phyloP scores from a whole-genome alignment of 2,329 filamentous ascomycete genomes.

The Pleurostoma richardsiae region DNA sequence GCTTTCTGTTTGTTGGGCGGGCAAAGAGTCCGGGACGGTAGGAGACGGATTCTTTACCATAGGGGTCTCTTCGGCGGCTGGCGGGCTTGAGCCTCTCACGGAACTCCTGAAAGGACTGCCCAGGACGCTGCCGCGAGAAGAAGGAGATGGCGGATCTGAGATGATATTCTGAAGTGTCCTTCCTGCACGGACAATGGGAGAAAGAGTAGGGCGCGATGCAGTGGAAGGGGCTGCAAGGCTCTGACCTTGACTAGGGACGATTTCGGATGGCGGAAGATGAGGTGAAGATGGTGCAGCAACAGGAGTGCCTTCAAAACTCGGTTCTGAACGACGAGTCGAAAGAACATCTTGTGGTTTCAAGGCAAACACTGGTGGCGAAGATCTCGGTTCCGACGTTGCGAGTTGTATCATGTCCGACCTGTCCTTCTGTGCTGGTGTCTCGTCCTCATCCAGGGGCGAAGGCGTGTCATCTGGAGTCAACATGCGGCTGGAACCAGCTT shows the following conservation, averaged over 20 bases:
- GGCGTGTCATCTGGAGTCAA: constrained; percentile 50
- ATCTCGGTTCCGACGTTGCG: constrained; percentile 20
- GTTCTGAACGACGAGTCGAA: constrained; percentile 12
- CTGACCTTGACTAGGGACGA: background rate
- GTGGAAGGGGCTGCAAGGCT: constrained; percentile 19
- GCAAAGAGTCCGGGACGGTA: no score
- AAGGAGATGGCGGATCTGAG: constrained; percentile 53
- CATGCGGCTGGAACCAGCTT: constrained; percentile 36
- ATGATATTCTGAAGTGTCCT: constrained; percentile 53
- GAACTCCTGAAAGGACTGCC: constrained; percentile 50
- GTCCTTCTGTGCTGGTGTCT: background rate
- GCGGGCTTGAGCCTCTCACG: constrained; percentile 20
- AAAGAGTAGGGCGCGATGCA: constrained; percentile 38
- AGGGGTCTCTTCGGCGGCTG: constrained; percentile 14
- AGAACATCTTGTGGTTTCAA: constrained; percentile 1
- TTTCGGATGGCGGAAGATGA: constrained; percentile 4
- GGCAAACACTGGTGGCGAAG: constrained; percentile 25
- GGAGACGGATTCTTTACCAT: no score
- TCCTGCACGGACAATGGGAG: constrained; percentile 54
- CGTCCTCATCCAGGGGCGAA: constrained; percentile 20
- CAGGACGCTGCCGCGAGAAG: constrained; percentile 42
- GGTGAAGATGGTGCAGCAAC: constrained; percentile 11
- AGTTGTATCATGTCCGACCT: background rate
- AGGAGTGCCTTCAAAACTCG: constrained; percentile 18
- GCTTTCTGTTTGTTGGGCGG: no score